phyloP scores from a whole-genome alignment of 768 basidiomycete genomes.

The Boletus reticulatus region DNA sequence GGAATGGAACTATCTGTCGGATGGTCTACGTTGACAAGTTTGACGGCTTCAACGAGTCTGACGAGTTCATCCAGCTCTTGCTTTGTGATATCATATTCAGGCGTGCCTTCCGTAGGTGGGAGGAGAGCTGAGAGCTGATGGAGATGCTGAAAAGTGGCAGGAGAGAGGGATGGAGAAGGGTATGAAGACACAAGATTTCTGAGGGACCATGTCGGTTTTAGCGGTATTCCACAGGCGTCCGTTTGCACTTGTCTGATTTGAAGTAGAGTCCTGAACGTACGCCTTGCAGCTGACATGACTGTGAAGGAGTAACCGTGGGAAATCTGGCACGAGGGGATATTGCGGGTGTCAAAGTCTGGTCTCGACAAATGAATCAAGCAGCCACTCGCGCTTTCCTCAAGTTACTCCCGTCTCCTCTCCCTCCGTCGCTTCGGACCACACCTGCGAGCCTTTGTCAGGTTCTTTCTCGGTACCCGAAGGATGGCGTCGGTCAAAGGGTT shows the following conservation, averaged over 20 bases:
- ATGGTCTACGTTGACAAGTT: slow-evolving; percentile 46
- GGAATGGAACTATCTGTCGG: slow-evolving; percentile 32
- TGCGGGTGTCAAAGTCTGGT: background rate
- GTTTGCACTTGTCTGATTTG: slow-evolving; percentile 27
- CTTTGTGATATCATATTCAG: slow-evolving; percentile 50
- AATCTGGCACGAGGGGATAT: background rate
- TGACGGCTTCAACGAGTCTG: slow-evolving; percentile 79
- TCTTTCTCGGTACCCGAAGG: slow-evolving; percentile 63
- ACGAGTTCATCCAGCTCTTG: slow-evolving; percentile 68
- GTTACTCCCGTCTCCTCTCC: slow-evolving; percentile 56
- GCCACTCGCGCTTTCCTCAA: slow-evolving; percentile 42
- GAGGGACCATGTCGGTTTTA: slow-evolving; percentile 77
- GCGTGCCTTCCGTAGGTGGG: slow-evolving; percentile 59
- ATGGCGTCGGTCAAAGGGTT: slow-evolving; percentile 65
- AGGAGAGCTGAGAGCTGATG: slow-evolving; percentile 72
- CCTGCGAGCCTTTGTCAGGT: slow-evolving; percentile 71
- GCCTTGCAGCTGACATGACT: slow-evolving; percentile 8
- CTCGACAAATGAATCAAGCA: slow-evolving; percentile 23
- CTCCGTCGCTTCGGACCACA: slow-evolving; percentile 55
- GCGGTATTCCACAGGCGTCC: slow-evolving; percentile 64
- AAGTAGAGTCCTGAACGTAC: background rate
- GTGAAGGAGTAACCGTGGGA: slow-evolving; percentile 9
- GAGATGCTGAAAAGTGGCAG: slow-evolving; percentile 57
- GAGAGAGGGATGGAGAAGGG: slow-evolving; percentile 59
- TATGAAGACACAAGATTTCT: slow-evolving; percentile 75